Evolutionary conservation across 768 basidiomycete species (phyloP).

Genomic region (Tricholoma flavovirens): DNA sequence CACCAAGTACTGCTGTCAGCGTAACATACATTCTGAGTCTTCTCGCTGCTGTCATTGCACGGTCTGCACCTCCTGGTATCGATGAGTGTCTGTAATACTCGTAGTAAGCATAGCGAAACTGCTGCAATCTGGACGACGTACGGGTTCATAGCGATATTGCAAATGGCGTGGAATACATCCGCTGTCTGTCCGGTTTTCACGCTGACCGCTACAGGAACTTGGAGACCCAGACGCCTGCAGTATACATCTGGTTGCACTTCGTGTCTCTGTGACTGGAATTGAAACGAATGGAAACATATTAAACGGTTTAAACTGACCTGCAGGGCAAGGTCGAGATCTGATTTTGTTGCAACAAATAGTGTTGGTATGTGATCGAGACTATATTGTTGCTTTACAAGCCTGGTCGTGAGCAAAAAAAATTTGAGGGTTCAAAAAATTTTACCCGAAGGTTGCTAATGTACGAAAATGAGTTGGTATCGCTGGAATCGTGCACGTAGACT

Average conservation of each 20-base stretch:
- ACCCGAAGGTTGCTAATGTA: slow-evolving; percentile 97
- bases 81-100: slow-evolving; percentile 42
- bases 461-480: slow-evolving; percentile 97
- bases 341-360: slow-evolving; percentile 97
- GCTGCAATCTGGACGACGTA: slow-evolving; percentile 33
- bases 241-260: slow-evolving; percentile 99
- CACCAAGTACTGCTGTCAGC: slow-evolving; percentile 67
- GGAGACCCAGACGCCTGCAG: slow-evolving; percentile 81
- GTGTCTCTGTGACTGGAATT: slow-evolving; percentile 57
- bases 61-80: slow-evolving; percentile 81
- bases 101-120: neutral
- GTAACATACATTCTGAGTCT: slow-evolving; percentile 69
- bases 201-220: slow-evolving; percentile 92
- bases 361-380: slow-evolving; percentile 92
- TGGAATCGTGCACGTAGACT: slow-evolving; percentile 94
- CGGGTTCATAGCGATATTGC: slow-evolving; percentile 83
- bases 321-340: slow-evolving; percentile 92
- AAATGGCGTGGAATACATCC: slow-evolving; percentile 84
- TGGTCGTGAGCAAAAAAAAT: slow-evolving; percentile 13
- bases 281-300: neutral
- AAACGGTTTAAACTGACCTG: slow-evolving; percentile 48
- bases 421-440: slow-evolving; percentile 10
- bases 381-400: slow-evolving; percentile 80
- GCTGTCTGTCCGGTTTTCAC: slow-evolving; percentile 80
- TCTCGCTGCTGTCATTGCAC: slow-evolving; percentile 63